A percentile compares a stretch with the other conserved stretches of the same genome.
Evolutionary conservation across 2,329 filamentous ascomycete species (phyloP).

Genomic region (Beauveria sp.): DNA sequence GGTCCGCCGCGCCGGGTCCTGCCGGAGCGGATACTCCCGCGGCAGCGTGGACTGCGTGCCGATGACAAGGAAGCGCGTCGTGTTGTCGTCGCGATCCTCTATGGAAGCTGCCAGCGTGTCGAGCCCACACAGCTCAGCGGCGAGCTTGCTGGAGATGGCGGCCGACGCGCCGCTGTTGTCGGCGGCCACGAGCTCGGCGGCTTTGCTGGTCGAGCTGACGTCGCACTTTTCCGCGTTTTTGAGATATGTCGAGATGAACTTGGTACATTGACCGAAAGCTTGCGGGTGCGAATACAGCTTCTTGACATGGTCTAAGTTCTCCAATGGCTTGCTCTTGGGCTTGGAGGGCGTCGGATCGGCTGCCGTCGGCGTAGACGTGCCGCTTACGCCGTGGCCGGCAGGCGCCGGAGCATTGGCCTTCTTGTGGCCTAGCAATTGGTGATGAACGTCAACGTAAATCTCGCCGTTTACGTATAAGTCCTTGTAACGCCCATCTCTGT

Average conservation of each 20-base stretch:
- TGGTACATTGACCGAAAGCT: slow-evolving; percentile 84
- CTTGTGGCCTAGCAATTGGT: slow-evolving; percentile 66
- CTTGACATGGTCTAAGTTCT: slow-evolving; percentile 53
- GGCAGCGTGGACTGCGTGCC: slow-evolving; percentile 26
- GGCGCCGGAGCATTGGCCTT: slow-evolving; percentile 6
- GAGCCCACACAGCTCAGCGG: slow-evolving; percentile 60
- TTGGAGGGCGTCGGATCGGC: slow-evolving; percentile 35
- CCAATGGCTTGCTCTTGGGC: slow-evolving; percentile 40
- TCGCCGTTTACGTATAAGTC: slow-evolving; percentile 75
- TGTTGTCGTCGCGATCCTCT: slow-evolving; percentile 68
- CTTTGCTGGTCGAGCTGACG: slow-evolving; percentile 76
- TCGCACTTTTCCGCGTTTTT: slow-evolving; percentile 73
- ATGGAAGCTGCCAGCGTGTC: slow-evolving; percentile 62
- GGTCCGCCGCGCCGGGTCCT: slow-evolving; percentile 18
- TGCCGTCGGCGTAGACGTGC: slow-evolving; percentile 43
- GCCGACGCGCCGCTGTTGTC: slow-evolving; percentile 54
- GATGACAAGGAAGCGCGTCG: slow-evolving; percentile 71
- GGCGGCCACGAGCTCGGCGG: slow-evolving; percentile 66
- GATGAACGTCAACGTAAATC: slow-evolving; percentile 78
- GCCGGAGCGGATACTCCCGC: slow-evolving; percentile 19
- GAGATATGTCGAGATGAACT: slow-evolving; percentile 63
- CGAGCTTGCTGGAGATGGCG: slow-evolving; percentile 70
- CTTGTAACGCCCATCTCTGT: slow-evolving; percentile 55
- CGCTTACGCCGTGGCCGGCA: slow-evolving; percentile 23
- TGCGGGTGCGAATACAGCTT: slow-evolving; percentile 91